These are phyloP conservation scores for Hydrangea macrophylla DNA, from an alignment of 148 eudicot species.

Conservation along the genomic window DNA sequence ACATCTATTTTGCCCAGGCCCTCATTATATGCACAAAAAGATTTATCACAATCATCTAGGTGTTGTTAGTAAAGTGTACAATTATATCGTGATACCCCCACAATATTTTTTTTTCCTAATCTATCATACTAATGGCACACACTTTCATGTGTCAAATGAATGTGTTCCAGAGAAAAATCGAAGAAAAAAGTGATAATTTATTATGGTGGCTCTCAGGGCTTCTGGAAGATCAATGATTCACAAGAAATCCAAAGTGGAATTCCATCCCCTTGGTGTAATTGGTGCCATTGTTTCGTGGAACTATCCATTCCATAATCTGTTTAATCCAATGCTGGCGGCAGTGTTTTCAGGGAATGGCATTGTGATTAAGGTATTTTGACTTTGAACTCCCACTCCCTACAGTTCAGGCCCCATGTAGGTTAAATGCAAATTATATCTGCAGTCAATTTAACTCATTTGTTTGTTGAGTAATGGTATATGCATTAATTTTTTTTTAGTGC, in stretches of 20 bases:
- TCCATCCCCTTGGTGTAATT: conserved; percentile 88
- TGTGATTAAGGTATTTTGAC: conserved; percentile 73
- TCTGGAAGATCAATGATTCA: conserved; percentile 98
- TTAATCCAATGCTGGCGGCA: conserved; percentile 96
- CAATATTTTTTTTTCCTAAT: too few relatives aligned
- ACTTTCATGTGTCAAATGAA: background rate
- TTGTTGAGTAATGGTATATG: background rate
- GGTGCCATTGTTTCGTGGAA: conserved; percentile 99
- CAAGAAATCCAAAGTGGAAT: conserved; percentile 88
- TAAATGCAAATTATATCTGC: background rate
- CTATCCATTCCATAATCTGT: conserved; percentile 92
- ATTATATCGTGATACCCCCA: too few relatives aligned
- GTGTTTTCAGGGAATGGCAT: conserved; percentile 91
- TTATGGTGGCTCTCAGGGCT: conserved; percentile 46
- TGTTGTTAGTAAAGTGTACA: background rate
- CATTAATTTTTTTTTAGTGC: background rate
- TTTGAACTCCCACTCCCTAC: background rate
- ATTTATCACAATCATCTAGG: background rate
- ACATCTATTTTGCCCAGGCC: background rate
- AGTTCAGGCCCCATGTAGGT: background rate
- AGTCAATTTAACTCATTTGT: background rate
- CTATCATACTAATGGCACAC: background rate
- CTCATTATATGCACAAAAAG: background rate
- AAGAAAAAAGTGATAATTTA: conserved; percentile 5
- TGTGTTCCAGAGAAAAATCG: background rate